Conservation (phyloP, 805 yeast genomes). For the Pachysolen tannophilus region DNA sequence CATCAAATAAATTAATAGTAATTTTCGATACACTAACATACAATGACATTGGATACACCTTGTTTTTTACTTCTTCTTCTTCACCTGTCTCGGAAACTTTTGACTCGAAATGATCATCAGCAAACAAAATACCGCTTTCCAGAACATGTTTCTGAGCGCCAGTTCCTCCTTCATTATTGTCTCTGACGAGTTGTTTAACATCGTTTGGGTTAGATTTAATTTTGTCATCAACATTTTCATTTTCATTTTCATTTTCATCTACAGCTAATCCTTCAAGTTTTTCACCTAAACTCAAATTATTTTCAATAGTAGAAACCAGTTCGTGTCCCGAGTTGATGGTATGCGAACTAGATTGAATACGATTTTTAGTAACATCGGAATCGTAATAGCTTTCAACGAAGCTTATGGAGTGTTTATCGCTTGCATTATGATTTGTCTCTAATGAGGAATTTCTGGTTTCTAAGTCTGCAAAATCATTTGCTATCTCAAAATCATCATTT, state of each 20-base stretch:
- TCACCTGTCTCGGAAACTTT: constrained; percentile 3
- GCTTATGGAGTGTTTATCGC: background rate
- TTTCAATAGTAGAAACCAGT: background rate
- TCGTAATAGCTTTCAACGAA: constrained; percentile 11
- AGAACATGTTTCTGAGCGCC: background rate
- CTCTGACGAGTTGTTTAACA: background rate
- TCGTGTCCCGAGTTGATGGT: background rate
- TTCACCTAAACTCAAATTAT: background rate
- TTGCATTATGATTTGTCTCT: constrained; percentile 8
- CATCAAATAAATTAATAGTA: constrained; percentile 61
- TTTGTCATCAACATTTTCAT: no score
- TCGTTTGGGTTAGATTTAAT: background rate
- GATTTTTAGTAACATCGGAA: background rate
- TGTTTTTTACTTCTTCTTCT: background rate
- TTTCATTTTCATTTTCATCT: background rate
- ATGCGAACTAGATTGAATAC: background rate
- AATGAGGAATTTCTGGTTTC: constrained; percentile 25
- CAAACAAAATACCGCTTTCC: constrained; percentile 5
- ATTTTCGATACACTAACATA: constrained; percentile 30
- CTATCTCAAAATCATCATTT: background rate
- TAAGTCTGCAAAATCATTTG: constrained; percentile 34
- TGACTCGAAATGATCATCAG: constrained; percentile 5
- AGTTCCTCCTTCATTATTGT: no score
- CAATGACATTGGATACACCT: constrained; percentile 21
- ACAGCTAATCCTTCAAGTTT: background rate